Evolutionary conservation across 495 filamentous ascomycete genomes (phyloP), one percentile per base, ranked within the genome.

Genomic region (Cercophora newfieldiana): DNA sequence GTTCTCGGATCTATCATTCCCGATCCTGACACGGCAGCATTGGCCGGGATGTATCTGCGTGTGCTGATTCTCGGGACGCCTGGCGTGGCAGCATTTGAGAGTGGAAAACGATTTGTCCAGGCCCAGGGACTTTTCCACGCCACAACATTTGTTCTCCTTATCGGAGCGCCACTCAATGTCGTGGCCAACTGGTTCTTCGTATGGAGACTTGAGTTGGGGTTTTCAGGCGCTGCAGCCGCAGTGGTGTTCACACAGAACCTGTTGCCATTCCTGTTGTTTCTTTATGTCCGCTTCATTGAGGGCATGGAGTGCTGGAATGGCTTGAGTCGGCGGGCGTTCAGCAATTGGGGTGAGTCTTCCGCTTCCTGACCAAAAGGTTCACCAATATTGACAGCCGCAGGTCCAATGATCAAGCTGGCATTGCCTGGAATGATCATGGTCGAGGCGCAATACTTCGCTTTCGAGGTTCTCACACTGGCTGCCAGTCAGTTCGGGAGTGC

Each of bases 261-360:
- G n/a, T 86, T 97, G 68, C 91, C 93, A 0, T 59, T 94, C 16
- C 76, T 89, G 29, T 81, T 97, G 10, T 85, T 93, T 57, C 73
- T 89, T 28, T 97, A 97, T 72, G 83, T 93, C 22, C 79, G 86
- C 14, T 93, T 93, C 68, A 73, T 96, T 54, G 80, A 84, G 24
- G 94, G 94, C 1, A 88, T 82, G 49, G 85, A 93, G 64, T 93
- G 94, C 78, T 97, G 94, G 94, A 89, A 90, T 66, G 94, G 94
- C 0, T 87, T 96, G 65, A 88, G 87, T 1, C 78, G 72, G 58
- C 79, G 82, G 25, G 91, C 90, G 7, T 83, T 95, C 54, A 79
- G 80, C 21, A 96, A 96, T 75, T 97, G 93, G 93, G 84, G 86
- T 75, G 61, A 51, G 77, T 69, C 25, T 55, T 3, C 26, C 31